Percentiles rank a stretch among this genome's conserved stretches.
Evolutionary conservation across 805 yeast species (phyloP).

Genomic region (Yarrowia deformans): DNA sequence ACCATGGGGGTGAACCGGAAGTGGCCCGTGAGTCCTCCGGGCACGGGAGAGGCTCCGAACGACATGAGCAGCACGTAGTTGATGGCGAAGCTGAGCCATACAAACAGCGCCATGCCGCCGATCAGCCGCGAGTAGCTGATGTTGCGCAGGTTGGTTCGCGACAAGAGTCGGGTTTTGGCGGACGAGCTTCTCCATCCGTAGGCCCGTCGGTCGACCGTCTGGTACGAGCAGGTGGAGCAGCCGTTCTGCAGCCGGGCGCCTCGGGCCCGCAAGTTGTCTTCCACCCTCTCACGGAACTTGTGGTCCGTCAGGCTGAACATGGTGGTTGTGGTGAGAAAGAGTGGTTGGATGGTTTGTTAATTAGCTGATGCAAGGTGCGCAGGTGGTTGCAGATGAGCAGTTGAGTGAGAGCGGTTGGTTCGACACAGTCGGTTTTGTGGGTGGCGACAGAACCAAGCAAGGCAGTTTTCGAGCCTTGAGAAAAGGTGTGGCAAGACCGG

Average conservation of each 20-base stretch:
- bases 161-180: conserved; percentile 3
- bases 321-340: neutral
- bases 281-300: conserved; percentile 27
- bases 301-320: conserved; percentile 21
- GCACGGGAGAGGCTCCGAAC: conserved; percentile 18
- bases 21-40: conserved; percentile 20
- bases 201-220: conserved; percentile 15
- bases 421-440: too few species aligned
- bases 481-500: neutral
- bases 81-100: conserved; percentile 33
- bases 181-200: conserved; percentile 26
- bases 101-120: conserved; percentile 29
- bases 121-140: conserved; percentile 10
- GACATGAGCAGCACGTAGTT: conserved; percentile 7
- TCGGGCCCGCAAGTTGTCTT: conserved; percentile 25
- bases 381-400: too few species aligned
- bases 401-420: too few species aligned
- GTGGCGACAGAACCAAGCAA: too few species aligned
- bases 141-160: neutral
- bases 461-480: too few species aligned
- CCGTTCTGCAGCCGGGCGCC: neutral
- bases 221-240: conserved; percentile 30
- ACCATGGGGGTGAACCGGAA: conserved; percentile 13
- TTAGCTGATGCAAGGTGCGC: too few species aligned
- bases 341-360: too few species aligned